A percentile compares a stretch with the other conserved stretches of the same genome.
Evolutionary conservation across 1,284 basidiomycete species (phyloP).

Genomic region (Ganoderma boninense): DNA sequence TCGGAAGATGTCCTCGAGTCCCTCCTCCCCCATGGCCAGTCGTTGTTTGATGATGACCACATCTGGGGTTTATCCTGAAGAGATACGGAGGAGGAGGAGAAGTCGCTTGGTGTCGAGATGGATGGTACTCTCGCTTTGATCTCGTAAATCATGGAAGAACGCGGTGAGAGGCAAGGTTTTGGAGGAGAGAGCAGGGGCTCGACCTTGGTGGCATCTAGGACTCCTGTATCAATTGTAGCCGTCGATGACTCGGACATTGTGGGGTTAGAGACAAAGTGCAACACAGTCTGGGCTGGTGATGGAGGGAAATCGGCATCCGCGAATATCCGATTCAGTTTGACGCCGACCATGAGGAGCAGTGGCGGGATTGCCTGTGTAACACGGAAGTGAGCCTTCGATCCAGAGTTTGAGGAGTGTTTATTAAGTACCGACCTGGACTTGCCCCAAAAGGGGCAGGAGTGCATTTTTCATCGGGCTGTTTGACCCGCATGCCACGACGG

Average conservation of each 20-base stretch:
- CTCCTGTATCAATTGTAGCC: not conserved
- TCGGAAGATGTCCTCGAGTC: too few relatives aligned
- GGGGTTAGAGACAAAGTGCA: not conserved
- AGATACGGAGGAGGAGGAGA: not conserved
- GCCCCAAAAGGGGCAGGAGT: constrained; percentile 46
- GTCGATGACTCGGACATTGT: not conserved
- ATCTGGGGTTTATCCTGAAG: not conserved
- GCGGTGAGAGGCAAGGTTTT: not conserved
- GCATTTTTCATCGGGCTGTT: constrained; percentile 43
- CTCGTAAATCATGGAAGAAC: not conserved
- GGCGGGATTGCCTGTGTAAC: constrained; percentile 41
- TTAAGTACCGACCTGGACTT: constrained; percentile 46
- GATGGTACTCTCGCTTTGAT: too few relatives aligned
- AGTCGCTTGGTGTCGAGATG: too few relatives aligned
- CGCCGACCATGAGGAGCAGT: constrained; percentile 46
- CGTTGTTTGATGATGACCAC: too few relatives aligned
- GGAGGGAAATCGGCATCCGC: not conserved
- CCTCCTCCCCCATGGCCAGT: too few relatives aligned
- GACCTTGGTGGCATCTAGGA: not conserved
- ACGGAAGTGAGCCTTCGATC: not conserved
- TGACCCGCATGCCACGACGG: constrained; percentile 41
- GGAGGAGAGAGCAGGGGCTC: not conserved
- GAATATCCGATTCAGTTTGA: constrained; percentile 47
- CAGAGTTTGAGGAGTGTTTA: too few relatives aligned
- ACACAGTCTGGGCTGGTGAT: not conserved